Base-by-base conservation (phyloP, 306 rosid species). In the Citrullus mucosospermus region DNA sequence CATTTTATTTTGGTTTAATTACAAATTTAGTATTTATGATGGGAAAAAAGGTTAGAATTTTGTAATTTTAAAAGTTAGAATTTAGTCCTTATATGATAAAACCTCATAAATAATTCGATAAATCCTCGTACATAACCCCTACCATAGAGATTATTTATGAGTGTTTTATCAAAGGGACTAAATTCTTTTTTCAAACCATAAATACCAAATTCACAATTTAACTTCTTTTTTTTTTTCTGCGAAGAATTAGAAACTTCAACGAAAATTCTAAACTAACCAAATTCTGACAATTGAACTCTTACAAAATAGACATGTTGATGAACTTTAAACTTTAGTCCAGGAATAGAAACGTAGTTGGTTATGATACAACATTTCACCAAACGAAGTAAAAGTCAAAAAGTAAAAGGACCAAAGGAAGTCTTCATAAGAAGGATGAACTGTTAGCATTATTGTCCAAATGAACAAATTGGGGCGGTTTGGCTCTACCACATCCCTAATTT, bases 321-420 rank as follows among this genome's bases (percentile, higher is more conserved):
- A 69, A 12, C 36, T 69, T 69, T 14, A 22, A 69, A 44, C 75
- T 44, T 43, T n/a, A 69, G 56, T 20, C 4, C 28, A 44, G n/a
- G 76, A 70, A 70, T 43, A 14, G 76, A 70, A 48, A 70, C 50
- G 77, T 46, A 16, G 77, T 72, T 72, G 77, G 77, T 72, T 30
- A 50, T 72, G 77, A 72, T 48, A 48, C 3, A 72, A 72, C 77
- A 28, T 48, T 28, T 22, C 59, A 72, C 77, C 77, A 48, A 72
- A 48, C 77, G 30, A 72, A 50, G 41, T 48, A 48, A 28, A 59
- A 46, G 39, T 50, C 77, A 28, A 14, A 72, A 72, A 72, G 77
- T 48, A 72, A 72, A 72, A 72, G 20, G 39, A 28, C n/a, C 10
- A 22, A 44, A 70, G 56, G 22, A 15, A 13, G 50, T 63, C 70